Base-by-base conservation (phyloP, 192 early-diverging fungal species). In the Coemansia sp. region DNA sequence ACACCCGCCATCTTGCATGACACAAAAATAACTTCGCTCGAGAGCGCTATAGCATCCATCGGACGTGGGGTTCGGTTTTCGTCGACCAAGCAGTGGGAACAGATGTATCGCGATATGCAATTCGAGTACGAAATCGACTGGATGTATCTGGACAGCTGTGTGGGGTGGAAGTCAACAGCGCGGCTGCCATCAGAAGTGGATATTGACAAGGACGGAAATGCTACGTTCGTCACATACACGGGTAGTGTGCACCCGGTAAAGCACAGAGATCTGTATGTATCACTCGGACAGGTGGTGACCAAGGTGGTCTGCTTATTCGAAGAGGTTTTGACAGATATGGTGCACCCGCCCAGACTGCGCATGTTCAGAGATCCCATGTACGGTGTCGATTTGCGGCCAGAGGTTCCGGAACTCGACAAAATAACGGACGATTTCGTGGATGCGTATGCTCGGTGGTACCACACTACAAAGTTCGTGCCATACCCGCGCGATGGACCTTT, bases 301-400 rank as follows among this genome's bases (percentile, higher is more conserved):
- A 28, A 22, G 25, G 47, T 14, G 13, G 25, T 20, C 20, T 23
- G 2, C 11, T 14, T 50, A 10, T 50, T 50, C 25, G 22, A 50
- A 50, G 47, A 50, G 15, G 20, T 50, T 9, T 14, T 50, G 25
- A 50, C 47, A 50, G 47, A 50, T 14, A 50, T 50, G 47, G 47
- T 25, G 22, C 25, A 50, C 13, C 47, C 47, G 20, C 47, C 25
- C 9, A 22, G 47, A 6, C 19, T 50, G 47, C 47, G 47, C 25
- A 50, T 25, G 15, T 14, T 50, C 22, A 28, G 25, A 23, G 47
- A 50, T 14, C 20, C 25, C 9, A 1, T 1, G 9, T 27, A 50
- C 19, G 47, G 47, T 2, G 3, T 0, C 25, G 47, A 50, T 6
- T 5, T 50, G 22, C 47, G 47, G 4, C 47, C 47, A 50, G 25